Conservation (phyloP, 768 basidiomycete genomes). For the Ramaria sp. region DNA sequence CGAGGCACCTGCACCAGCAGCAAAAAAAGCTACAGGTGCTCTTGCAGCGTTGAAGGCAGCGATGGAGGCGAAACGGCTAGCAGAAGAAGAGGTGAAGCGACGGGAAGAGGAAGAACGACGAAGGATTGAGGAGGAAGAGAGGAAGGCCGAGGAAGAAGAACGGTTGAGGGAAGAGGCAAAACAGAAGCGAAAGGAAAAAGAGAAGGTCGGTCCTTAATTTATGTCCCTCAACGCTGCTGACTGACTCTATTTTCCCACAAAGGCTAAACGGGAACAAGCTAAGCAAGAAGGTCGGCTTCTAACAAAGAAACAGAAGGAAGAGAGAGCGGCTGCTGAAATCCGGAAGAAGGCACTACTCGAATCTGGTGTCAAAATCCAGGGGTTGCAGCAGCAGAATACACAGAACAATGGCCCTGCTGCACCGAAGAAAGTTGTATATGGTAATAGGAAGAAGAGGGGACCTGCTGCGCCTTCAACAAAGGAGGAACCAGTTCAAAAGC, state of each 20-base stretch:
- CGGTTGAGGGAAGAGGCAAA: slow-evolving; percentile 72
- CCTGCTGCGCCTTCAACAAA: slow-evolving; percentile 37
- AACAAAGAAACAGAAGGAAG: slow-evolving; percentile 97
- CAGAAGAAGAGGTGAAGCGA: slow-evolving; percentile 74
- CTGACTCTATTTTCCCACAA: slow-evolving; percentile 5
- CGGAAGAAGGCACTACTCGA: slow-evolving; percentile 85
- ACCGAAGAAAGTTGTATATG: slow-evolving; percentile 72
- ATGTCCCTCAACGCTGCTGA: slow-evolving; percentile 2
- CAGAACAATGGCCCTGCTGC: slow-evolving; percentile 25
- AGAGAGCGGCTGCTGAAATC: slow-evolving; percentile 81
- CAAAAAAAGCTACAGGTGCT: slow-evolving; percentile 54
- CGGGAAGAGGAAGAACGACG: slow-evolving; percentile 67
- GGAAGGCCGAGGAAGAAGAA: slow-evolving; percentile 65
- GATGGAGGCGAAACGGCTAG: slow-evolving; percentile 83
- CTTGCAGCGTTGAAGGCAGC: slow-evolving; percentile 79
- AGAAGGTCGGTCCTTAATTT: slow-evolving; percentile 62
- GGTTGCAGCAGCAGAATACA: slow-evolving; percentile 47
- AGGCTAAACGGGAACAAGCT: slow-evolving; percentile 82
- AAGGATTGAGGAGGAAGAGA: slow-evolving; percentile 86
- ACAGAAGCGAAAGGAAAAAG: slow-evolving; percentile 75
- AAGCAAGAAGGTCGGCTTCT: slow-evolving; percentile 91
- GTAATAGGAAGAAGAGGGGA: slow-evolving; percentile 71
- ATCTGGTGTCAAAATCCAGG: slow-evolving; percentile 84
- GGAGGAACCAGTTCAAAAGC: slow-evolving; percentile 27
- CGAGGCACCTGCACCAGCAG: slow-evolving; percentile 39